phyloP scores from a whole-genome alignment of 352 stramenopile genomes.

The Globisporangium paddicum region DNA sequence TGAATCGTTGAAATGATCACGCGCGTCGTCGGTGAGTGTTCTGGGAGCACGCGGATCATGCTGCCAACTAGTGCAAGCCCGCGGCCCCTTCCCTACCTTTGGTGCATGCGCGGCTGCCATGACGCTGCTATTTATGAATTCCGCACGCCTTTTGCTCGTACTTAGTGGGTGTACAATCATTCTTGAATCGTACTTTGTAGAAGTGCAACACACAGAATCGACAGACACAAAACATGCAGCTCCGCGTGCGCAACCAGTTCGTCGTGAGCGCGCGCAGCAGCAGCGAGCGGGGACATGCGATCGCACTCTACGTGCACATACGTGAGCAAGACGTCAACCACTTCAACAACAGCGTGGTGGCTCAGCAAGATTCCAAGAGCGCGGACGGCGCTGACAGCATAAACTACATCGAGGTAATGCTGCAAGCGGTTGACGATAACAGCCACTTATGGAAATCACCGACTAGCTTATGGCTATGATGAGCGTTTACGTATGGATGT shows the following conservation, averaged over 20 bases:
- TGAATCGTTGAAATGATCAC: background rate
- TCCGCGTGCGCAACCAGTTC: conserved; percentile 59
- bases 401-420: conserved; percentile 34
- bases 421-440: background rate
- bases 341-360: conserved; percentile 33
- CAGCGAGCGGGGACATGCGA: conserved; percentile 42
- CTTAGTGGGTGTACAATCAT: background rate
- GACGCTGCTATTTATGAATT: background rate
- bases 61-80: no score
- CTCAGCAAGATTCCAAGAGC: conserved; percentile 6
- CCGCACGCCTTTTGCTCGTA: background rate
- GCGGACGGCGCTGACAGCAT: conserved; percentile 5
- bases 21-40: background rate
- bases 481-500: no score
- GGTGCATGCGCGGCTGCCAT: no score
- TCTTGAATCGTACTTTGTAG: background rate
- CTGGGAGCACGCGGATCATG: background rate
- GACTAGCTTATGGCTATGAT: background rate
- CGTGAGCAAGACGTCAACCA: conserved; percentile 48
- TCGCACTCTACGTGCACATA: conserved; percentile 55
- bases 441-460: background rate
- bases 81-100: no score
- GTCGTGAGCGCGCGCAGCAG: conserved; percentile 33
- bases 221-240: background rate
- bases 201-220: background rate